A percentile compares a stretch with the other conserved stretches of the same genome.
Conservation (phyloP, 108 stramenopile species). For the Epithemia pelagica region DNA sequence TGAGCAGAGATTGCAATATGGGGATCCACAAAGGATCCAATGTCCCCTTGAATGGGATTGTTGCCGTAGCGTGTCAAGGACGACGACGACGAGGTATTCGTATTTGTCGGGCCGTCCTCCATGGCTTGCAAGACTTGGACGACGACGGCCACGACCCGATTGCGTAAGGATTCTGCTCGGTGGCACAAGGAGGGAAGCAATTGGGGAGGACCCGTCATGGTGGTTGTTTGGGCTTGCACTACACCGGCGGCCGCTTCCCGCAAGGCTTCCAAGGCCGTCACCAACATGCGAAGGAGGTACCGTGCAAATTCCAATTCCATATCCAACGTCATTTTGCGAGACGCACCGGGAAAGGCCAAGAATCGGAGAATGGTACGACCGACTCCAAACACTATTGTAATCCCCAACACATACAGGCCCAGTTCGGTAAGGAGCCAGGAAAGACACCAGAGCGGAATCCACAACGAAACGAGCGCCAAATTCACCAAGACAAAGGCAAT, state of each 20-base stretch:
- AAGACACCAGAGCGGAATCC: constrained; percentile 50
- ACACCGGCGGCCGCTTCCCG: constrained; percentile 32
- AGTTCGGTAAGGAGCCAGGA: constrained; percentile 54
- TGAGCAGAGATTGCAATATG: neutral
- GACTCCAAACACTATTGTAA: constrained; percentile 25
- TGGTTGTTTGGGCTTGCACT: neutral
- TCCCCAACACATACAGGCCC: constrained; percentile 42
- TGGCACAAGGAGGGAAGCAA: constrained; percentile 53
- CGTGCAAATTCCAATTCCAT: constrained; percentile 75
- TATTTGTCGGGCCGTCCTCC: constrained; percentile 20
- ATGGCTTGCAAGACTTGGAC: constrained; percentile 51
- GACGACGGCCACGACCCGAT: constrained; percentile 68
- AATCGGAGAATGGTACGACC: constrained; percentile 64
- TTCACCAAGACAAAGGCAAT: neutral
- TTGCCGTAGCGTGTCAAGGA: constrained; percentile 57
- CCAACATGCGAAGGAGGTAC: constrained; percentile 71
- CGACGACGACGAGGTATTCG: constrained; percentile 9
- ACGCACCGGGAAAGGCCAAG: constrained; percentile 81
- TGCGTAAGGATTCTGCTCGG: constrained; percentile 46
- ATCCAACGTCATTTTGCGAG: constrained; percentile 51
- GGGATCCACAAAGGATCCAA: constrained; percentile 42
- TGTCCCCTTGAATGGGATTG: constrained; percentile 62
- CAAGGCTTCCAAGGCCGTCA: constrained; percentile 30
- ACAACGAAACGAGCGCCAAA: constrained; percentile 1
- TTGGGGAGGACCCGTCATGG: constrained; percentile 3